A percentile compares a stretch with the other conserved stretches of the same genome.
phyloP scores from a whole-genome alignment of 106 monocot species.

The Acorus gramineus region DNA sequence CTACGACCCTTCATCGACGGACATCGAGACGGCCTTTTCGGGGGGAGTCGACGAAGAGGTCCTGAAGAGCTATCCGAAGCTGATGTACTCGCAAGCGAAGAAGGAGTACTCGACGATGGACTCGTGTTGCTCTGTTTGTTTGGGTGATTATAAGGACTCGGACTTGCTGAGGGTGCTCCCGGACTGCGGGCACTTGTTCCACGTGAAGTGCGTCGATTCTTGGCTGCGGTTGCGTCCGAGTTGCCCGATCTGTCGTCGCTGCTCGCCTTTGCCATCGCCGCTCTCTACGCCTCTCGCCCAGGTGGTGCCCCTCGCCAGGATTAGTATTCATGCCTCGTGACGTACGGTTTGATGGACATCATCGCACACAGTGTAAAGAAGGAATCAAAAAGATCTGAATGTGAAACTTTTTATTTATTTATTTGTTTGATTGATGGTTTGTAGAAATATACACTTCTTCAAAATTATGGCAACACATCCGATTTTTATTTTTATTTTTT shows the following conservation, averaged over 20 bases:
- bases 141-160: conserved; percentile 44
- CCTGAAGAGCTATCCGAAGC: conserved; percentile 29
- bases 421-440: no score
- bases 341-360: no score
- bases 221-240: conserved; percentile 51
- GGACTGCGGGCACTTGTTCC: conserved; percentile 58
- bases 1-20: background rate
- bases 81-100: conserved; percentile 23
- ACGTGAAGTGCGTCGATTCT: conserved; percentile 45
- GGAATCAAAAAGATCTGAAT: no score
- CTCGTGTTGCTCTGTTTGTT: conserved; percentile 47
- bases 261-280: conserved; percentile 20
- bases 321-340: no score
- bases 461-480: no score
- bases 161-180: conserved; percentile 48
- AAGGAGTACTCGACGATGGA: background rate
- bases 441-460: no score
- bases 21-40: background rate
- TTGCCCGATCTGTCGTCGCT: conserved; percentile 52
- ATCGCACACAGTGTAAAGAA: no score
- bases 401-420: no score
- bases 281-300: conserved; percentile 50
- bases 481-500: no score
- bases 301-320: conserved; percentile 27
- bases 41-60: conserved; percentile 9